phyloP scores from a whole-genome alignment of 2,329 filamentous ascomycete genomes.

The Samsoniella hepiali region DNA sequence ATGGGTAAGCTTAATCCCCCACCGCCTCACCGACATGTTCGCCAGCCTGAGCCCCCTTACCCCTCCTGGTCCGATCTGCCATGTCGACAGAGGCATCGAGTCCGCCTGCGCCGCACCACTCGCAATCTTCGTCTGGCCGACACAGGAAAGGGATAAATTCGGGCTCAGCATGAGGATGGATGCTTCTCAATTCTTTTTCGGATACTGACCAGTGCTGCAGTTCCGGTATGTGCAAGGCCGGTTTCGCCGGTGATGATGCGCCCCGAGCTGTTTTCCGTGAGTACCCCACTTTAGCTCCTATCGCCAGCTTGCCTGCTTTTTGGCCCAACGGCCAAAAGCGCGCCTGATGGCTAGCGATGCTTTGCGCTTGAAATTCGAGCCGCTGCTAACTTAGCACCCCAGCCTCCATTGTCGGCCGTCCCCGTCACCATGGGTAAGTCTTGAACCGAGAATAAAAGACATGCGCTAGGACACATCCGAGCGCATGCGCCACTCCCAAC shows the following conservation, averaged over 20 bases:
- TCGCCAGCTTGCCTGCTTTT: conserved; percentile 12
- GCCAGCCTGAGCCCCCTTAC: conserved; percentile 23
- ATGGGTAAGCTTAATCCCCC: conserved; percentile 80
- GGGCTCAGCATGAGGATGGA: neutral
- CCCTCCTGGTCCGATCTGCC: conserved; percentile 17
- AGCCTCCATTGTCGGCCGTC: conserved; percentile 92
- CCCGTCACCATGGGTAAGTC: conserved; percentile 63
- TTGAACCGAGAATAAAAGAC: neutral
- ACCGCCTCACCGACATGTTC: conserved; percentile 36
- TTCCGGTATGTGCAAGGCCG: conserved; percentile 99
- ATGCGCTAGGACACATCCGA: neutral
- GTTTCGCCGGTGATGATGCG: conserved; percentile 99
- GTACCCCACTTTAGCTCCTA: conserved; percentile 43
- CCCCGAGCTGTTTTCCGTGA: conserved; percentile 99
- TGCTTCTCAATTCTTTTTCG: conserved; percentile 7
- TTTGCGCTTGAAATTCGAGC: neutral
- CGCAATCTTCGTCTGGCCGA: neutral
- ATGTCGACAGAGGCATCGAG: conserved; percentile 11
- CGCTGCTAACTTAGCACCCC: neutral
- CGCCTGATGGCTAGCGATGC: conserved; percentile 1
- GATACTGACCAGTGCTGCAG: conserved; percentile 53
- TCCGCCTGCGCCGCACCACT: conserved; percentile 1
- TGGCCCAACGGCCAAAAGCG: conserved; percentile 5
- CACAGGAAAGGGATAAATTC: neutral
- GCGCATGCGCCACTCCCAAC: conserved; percentile 17